Base-by-base conservation (phyloP, 108 stramenopile genomes). In the Skeletonema marinoi region DNA sequence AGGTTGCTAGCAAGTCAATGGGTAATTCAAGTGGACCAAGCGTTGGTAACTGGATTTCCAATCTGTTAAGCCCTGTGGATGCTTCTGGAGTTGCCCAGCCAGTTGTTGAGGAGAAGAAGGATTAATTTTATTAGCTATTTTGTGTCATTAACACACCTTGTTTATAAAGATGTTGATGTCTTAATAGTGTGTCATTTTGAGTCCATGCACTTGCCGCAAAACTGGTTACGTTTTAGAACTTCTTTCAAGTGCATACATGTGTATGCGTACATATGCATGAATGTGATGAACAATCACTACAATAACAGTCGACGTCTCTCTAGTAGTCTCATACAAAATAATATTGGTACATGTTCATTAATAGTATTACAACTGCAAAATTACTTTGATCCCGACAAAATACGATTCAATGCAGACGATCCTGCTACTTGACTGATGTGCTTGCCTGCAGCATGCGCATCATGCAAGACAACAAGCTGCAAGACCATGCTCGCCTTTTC, bases 31-130 rank as follows among this genome's bases (percentile, higher is more conserved):
- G 66, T 25, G 91, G 93, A 29, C 87, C 88, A 8, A 90, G 88
- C 32, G 35, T 92, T 41, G 93, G 93, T 7, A 92, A 92, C 86
- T 94, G 93, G 93, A 86, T 94, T 14, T 89, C 87, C 33, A 90
- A 88, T 41, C 64, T 94, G 46, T 69, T 94, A 11, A 88, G 85
- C 65, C 93, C 91, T 10, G 78, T 94, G 2, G 93, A 94, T 83
- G 76, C 88, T 2, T 89, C 90, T 0, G 73, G 80, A 32, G 78
- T 88, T 6, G 59, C 61, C 3, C 74, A 62, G 17, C 84, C 87
- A 10, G 65, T 74, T 11, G 48, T 65, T 12, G 46, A 62, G 31
- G 69, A 70, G 63, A 69, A 65, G n/a, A 32, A 66, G 59, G 10
- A 56, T 25, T 56, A 56, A 56, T 10, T 7, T 56, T 9, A 56